Evolutionary conservation across 345 rosid species (phyloP).

Genomic region (Ceriops tagal): DNA sequence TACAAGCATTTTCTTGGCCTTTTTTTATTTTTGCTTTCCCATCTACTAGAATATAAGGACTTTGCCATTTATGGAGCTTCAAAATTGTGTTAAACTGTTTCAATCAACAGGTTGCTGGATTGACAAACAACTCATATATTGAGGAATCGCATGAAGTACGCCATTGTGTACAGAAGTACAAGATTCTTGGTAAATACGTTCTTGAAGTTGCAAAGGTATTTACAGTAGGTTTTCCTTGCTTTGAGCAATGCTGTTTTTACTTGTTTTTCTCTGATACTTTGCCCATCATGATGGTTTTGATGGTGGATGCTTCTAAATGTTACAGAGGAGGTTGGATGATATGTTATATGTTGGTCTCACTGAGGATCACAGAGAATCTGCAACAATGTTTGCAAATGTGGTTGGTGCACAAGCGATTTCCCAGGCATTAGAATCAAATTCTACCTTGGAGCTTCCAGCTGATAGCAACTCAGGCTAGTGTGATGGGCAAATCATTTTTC

Average conservation of each 20-base stretch:
- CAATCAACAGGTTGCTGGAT: slow-evolving; percentile 72
- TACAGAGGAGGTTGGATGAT: slow-evolving; percentile 91
- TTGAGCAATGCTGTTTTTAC: background rate
- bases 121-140: slow-evolving; percentile 83
- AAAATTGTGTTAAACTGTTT: slow-evolving; percentile 1
- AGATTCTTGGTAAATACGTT: slow-evolving; percentile 66
- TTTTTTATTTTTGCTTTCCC: too few relatives aligned
- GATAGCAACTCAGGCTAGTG: slow-evolving; percentile 39
- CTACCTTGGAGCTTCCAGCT: slow-evolving; percentile 20
- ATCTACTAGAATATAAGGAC: too few relatives aligned
- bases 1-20: too few relatives aligned
- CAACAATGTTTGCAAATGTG: slow-evolving; percentile 82
- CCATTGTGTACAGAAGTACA: slow-evolving; percentile 71
- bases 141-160: slow-evolving; percentile 75
- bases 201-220: slow-evolving; percentile 90
- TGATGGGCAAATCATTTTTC: background rate
- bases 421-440: slow-evolving; percentile 42
- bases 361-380: slow-evolving; percentile 88
- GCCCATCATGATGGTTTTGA: slow-evolving; percentile 30
- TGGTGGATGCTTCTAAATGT: slow-evolving; percentile 45
- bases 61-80: too few relatives aligned
- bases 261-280: slow-evolving; percentile 26
- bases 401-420: slow-evolving; percentile 88
- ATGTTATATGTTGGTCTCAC: slow-evolving; percentile 96
- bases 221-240: slow-evolving; percentile 14